Evolutionary conservation across 139 green algal genomes (phyloP), one percentile per base, ranked within the genome.

Genomic region (Monoraphidium neglectum): DNA sequence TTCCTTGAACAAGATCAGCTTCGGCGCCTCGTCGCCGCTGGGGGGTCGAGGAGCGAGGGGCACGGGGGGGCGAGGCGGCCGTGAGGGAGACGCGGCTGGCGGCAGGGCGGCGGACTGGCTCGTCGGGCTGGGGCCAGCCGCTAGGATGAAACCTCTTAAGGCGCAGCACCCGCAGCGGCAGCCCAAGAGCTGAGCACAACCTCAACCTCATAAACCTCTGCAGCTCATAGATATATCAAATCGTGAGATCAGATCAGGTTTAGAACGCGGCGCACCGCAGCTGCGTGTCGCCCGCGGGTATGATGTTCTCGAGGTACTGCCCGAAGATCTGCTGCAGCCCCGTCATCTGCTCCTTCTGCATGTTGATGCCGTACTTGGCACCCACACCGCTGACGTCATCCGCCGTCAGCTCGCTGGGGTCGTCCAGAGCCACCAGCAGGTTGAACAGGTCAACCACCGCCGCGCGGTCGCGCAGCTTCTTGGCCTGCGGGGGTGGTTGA

Each of bases 251-350:
- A n/a, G n/a, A n/a, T n/a, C n/a, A n/a, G n/a, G n/a, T n/a, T n/a
- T n/a, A 24, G 12, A 70, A 18, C 4, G 18, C 28, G 30, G 35
- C 82, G 66, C 70, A 90, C 87, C 68, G 86, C 57, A 98, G 87
- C 46, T 91, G 87, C 10, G 84, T 75, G 30, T 97, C 94, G 21
- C 89, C 92, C 1, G 66, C 63, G 16, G 95, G 95, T 46, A 99
- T 91, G 32, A 93, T 76, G 35, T 59, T 85, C 77, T 93, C 90
- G 70, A 99, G 78, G 87, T 92, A 98, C 68, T 88, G 85, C 43
- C 92, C 90, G 60, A 97, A 98, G 21, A 97, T 72, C 57, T 82
- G 79, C 77, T 92, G 89, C 67, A 98, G 71, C 16, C 92, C 91
- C 16, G 87, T 84, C 38, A 87, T 63, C 54, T 87, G 70, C 26